Evolutionary conservation across 352 stramenopile genomes (phyloP).

Genomic region (Globisporangium nagaii): DNA sequence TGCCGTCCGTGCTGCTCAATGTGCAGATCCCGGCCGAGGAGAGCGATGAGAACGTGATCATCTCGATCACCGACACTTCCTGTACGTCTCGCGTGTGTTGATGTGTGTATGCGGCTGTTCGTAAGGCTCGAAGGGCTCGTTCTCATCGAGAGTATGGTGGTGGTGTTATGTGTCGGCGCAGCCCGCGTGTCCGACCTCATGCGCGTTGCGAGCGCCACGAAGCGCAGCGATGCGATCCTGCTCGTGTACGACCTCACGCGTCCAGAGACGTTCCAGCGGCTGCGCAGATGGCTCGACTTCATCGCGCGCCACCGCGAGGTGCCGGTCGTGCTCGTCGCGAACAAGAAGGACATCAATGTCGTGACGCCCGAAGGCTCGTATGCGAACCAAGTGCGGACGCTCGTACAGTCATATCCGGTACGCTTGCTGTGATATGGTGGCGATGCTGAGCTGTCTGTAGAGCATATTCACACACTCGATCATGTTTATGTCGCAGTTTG

Average conservation of each 20-base stretch:
- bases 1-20: slow-evolving; percentile 82
- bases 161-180: slow-evolving; percentile 9
- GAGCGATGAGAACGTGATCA: slow-evolving; percentile 86
- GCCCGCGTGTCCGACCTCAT: slow-evolving; percentile 75
- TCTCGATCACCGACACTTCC: slow-evolving; percentile 87
- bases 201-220: slow-evolving; percentile 78
- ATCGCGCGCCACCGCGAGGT: slow-evolving; percentile 85
- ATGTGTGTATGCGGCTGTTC: background rate
- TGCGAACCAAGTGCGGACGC: slow-evolving; percentile 59
- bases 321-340: slow-evolving; percentile 83
- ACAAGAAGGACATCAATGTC: slow-evolving; percentile 84
- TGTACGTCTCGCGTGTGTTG: slow-evolving; percentile 28
- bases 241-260: slow-evolving; percentile 85
- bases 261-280: slow-evolving; percentile 78
- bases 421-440: background rate
- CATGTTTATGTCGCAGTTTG: slow-evolving; percentile 37
- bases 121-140: no score
- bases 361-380: slow-evolving; percentile 57
- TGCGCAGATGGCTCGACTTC: slow-evolving; percentile 81
- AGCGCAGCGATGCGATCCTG: slow-evolving; percentile 82
- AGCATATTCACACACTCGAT: no score
- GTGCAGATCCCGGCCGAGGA: slow-evolving; percentile 87
- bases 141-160: background rate
- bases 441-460: no score
- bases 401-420: slow-evolving; percentile 73